These are phyloP conservation scores for Cryptosporidium parvum DNA, from an alignment of 169 alveolate species.

Conservation along the genomic window DNA sequence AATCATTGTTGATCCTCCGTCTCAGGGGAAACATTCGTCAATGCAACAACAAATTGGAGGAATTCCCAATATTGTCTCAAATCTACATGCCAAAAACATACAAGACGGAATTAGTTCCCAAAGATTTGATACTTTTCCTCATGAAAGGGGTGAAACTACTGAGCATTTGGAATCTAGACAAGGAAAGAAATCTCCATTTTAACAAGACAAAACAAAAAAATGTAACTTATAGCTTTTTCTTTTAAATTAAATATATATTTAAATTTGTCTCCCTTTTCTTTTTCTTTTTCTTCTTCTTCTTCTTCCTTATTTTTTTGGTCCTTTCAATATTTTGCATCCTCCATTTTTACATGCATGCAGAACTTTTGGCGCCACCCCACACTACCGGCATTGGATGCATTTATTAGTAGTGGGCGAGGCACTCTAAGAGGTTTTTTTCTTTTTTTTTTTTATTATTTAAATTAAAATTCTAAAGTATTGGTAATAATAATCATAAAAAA, in stretches of 20 bases:
- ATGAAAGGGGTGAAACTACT: not conserved
- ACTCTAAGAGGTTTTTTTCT: not conserved
- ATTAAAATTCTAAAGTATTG: too few relatives aligned
- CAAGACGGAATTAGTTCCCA: not conserved
- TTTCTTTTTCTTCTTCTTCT: too few relatives aligned
- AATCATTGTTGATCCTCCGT: not conserved
- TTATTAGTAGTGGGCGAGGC: conserved; percentile 8
- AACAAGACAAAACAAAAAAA: not conserved
- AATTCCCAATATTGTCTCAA: not conserved
- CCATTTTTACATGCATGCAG: not conserved
- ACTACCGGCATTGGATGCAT: conserved; percentile 9
- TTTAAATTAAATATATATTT: not conserved
- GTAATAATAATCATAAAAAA: too few relatives aligned
- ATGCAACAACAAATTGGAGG: not conserved
- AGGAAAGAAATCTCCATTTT: conserved; percentile 1
- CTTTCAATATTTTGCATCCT: not conserved
- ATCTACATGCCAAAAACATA: not conserved
- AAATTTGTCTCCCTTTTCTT: not conserved
- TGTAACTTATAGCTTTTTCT: conserved; percentile 8
- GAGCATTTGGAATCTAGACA: conserved; percentile 2
- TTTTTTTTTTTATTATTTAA: not conserved
- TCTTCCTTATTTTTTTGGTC: too few relatives aligned
- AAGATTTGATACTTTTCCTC: not conserved
- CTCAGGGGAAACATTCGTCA: not conserved
- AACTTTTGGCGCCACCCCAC: conserved; percentile 15